Conservation (phyloP, 78 protist species). For the Andalucia godoyi region DNA sequence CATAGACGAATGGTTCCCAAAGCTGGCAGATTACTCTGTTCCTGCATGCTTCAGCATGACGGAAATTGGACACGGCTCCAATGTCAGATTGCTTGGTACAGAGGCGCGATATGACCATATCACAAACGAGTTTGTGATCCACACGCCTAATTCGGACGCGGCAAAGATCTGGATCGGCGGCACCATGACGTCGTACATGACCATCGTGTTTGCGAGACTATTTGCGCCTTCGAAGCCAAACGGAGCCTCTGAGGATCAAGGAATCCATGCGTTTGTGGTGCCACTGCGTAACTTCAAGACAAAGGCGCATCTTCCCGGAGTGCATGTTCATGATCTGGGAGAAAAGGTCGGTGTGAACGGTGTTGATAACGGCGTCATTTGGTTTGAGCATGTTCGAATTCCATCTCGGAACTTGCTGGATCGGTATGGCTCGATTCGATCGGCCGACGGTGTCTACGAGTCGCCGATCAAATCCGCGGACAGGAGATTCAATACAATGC, state of each 20-base stretch:
- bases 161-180: constrained; percentile 78
- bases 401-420: constrained; percentile 21
- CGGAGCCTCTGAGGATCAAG: no score
- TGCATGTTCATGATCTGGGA: constrained; percentile 37
- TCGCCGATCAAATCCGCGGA: no score
- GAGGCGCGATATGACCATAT: constrained; percentile 53
- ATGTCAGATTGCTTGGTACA: constrained; percentile 60
- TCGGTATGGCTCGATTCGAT: no score
- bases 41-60: no score
- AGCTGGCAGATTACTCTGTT: no score
- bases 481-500: no score
- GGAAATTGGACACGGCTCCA: constrained; percentile 64
- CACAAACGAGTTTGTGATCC: constrained; percentile 51
- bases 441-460: no score
- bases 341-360: constrained; percentile 13
- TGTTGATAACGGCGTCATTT: constrained; percentile 16
- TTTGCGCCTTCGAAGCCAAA: no score
- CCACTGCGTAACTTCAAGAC: constrained; percentile 22
- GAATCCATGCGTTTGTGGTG: constrained; percentile 17
- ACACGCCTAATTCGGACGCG: constrained; percentile 50
- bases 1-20: no score
- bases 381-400: not conserved
- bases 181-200: no score
- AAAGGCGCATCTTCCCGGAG: constrained; percentile 18
- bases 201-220: not conserved